phyloP scores from a whole-genome alignment of 805 yeast species.

The Starmerella roubikii region DNA sequence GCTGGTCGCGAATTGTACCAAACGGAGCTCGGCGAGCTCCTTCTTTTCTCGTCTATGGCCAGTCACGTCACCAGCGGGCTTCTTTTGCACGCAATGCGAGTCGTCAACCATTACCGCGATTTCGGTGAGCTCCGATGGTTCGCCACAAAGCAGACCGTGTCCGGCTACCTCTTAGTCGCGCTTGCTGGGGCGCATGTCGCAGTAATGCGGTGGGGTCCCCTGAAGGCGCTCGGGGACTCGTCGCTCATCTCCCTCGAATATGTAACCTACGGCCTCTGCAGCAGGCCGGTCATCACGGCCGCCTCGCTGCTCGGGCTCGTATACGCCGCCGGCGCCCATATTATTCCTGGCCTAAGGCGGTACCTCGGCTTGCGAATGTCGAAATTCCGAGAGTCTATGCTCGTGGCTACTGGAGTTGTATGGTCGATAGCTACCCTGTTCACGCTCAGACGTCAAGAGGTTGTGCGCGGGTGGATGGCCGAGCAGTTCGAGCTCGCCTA shows the following conservation, averaged over 20 bases:
- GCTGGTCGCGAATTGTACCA: constrained; percentile 52
- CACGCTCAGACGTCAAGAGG: constrained; percentile 3
- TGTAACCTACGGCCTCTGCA: constrained; percentile 26
- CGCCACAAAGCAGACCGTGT: constrained; percentile 5
- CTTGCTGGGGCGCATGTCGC: constrained; percentile 35
- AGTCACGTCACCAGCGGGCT: constrained; percentile 45
- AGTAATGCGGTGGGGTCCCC: constrained; percentile 38
- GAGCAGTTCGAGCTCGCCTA: constrained; percentile 8
- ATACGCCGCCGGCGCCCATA: constrained; percentile 8
- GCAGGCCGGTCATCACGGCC: not conserved
- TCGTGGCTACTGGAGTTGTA: not conserved
- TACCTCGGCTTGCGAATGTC: constrained; percentile 4
- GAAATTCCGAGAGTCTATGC: not conserved
- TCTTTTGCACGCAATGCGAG: constrained; percentile 30
- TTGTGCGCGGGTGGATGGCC: constrained; percentile 14
- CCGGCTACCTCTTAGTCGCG: constrained; percentile 44
- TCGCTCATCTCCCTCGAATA: constrained; percentile 41
- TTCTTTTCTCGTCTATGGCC: constrained; percentile 36
- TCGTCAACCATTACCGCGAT: constrained; percentile 18
- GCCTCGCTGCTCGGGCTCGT: constrained; percentile 3
- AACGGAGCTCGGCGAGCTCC: constrained; percentile 36
- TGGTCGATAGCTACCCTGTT: constrained; percentile 4
- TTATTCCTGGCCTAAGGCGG: constrained; percentile 8
- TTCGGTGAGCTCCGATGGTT: constrained; percentile 10
- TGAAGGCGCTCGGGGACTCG: constrained; percentile 50